Evolutionary conservation across 2,329 filamentous ascomycete species (phyloP), one percentile per base, ranked within the genome.

Genomic region (Byssoonygena ceratinophila): DNA sequence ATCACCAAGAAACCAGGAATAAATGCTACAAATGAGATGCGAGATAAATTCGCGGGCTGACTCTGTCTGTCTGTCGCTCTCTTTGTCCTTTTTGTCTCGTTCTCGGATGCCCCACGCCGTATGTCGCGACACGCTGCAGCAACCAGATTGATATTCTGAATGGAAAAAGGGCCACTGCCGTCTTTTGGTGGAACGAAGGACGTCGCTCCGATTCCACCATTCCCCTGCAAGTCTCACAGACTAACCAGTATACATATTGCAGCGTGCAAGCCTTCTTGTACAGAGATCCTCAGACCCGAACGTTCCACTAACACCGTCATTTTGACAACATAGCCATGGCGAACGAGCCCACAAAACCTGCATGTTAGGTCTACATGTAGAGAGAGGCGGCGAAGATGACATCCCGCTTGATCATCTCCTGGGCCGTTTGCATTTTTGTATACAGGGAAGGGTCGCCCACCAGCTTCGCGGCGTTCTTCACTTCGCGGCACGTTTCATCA

Each of bases 321-420:
- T 22, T 34, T 25, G 31, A 47, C 46, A 49, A 23, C 34, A 31
- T 16, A 12, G n/a, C 46, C 25, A 41, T 11, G 14, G 18, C n/a
- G n/a, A 20, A 16, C 23, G 20, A 23, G 12, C 16, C 16, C 32
- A 27, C 12, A 47, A 47, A 23, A 6, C 22, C 5, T 5, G 27
- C 34, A 12, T 34, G 20, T 22, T 14, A 47, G n/a, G 39, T 43
- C 58, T 76, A 94, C 85, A 94, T 90, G 65, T 94, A 94, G 64
- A 94, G 70, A 66, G 84, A 88, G 12, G 89, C 88, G 36, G 90
- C 87, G 16, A 90, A 90, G 20, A 88, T 94, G 51, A 95, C 92
- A 67, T 96, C 92, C 63, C 92, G 76, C 77, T 95, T 94, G 67
- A 98, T 98, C 78, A 96, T 79, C 75, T 98, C 92, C 77, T 97